These are phyloP conservation scores for Uronychia setigera DNA, from an alignment of 73 alveolate genomes.

Conservation along the genomic window DNA sequence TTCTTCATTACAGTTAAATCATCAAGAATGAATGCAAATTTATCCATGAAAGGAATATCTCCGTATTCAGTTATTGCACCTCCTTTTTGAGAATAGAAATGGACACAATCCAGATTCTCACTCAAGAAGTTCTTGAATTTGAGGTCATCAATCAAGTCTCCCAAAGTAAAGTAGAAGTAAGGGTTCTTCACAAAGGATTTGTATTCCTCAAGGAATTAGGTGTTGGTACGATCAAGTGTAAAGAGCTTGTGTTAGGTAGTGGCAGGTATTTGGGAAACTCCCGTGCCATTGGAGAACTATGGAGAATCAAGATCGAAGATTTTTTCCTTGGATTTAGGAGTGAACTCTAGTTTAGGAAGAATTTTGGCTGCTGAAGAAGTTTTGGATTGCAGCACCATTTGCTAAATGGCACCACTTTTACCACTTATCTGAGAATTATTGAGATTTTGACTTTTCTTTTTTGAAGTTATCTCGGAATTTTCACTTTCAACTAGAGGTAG, in stretches of 20 bases:
- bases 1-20: not conserved
- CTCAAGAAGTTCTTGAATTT: constrained; percentile 15
- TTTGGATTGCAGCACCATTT: no score
- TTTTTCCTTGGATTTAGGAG: not conserved
- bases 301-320: not conserved
- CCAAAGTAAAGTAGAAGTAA: constrained; percentile 2
- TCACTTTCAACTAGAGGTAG: not conserved
- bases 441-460: not conserved
- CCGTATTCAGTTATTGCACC: not conserved
- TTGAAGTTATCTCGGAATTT: not conserved
- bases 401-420: no score
- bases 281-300: not conserved
- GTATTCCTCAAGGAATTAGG: not conserved
- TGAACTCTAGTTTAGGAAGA: not conserved
- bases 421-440: not conserved
- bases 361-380: not conserved
- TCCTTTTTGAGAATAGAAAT: not conserved
- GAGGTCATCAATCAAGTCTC: constrained; percentile 14
- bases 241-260: not conserved
- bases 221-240: not conserved
- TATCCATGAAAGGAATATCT: not conserved
- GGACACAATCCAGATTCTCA: not conserved
- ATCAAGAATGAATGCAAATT: not conserved
- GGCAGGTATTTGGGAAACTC: not conserved
- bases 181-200: constrained; percentile 6